Evolutionary conservation across 345 rosid genomes (phyloP).

Genomic region (Leavenworthia alabamica): DNA sequence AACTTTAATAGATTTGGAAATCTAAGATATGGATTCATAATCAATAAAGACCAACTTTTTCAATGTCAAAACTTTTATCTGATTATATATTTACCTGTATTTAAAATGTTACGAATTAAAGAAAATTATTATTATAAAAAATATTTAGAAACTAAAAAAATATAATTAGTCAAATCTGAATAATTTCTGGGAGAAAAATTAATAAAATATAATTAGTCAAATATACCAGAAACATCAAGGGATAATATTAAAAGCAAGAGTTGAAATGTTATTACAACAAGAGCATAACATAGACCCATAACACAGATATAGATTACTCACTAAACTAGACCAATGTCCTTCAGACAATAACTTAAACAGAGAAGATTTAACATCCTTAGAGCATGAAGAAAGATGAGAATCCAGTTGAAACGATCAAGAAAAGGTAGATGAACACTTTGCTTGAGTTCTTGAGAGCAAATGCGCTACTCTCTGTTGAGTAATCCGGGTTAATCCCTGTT

Average conservation of each 20-base stretch:
- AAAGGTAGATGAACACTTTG: constrained; percentile 6
- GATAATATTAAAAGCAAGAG: constrained; percentile 9
- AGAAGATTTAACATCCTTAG: constrained; percentile 14
- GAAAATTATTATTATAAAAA: too few relatives aligned
- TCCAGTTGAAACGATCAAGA: constrained; percentile 17
- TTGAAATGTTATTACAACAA: constrained; percentile 14
- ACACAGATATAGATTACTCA: constrained; percentile 5
- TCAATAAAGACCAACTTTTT: not conserved
- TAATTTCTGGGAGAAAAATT: too few relatives aligned
- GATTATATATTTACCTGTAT: too few relatives aligned
- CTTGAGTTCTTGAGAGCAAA: constrained; percentile 23
- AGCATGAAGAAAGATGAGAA: constrained; percentile 18
- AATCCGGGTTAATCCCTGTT: constrained; percentile 31
- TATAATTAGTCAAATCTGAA: too few relatives aligned
- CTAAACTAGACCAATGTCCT: constrained; percentile 28
- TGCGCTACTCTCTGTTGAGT: constrained; percentile 21
- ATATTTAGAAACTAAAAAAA: too few relatives aligned
- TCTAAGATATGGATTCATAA: not conserved
- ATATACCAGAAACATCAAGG: not conserved
- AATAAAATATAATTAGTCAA: too few relatives aligned
- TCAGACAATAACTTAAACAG: constrained; percentile 19
- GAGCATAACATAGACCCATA: constrained; percentile 18
- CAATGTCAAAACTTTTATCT: not conserved
- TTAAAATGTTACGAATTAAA: too few relatives aligned
- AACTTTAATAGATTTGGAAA: not conserved